Percentiles rank a stretch among this genome's conserved stretches.
These are phyloP conservation scores for Citrus glauca DNA, from an alignment of 345 rosid genomes.

Conservation along the genomic window DNA sequence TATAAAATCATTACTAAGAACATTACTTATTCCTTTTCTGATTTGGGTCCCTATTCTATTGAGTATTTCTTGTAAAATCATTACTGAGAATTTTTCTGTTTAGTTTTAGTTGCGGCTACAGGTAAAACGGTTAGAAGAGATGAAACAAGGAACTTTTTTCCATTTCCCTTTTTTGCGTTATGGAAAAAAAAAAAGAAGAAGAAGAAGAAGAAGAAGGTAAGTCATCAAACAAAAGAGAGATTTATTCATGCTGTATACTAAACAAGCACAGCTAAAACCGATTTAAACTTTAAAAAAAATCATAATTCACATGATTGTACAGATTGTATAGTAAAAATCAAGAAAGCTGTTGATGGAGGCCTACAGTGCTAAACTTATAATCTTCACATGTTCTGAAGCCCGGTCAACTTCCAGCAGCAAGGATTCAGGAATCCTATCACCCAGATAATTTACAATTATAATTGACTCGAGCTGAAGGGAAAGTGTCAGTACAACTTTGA, in stretches of 20 bases:
- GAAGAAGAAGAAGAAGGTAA: too few relatives aligned
- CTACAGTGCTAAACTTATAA: conserved; percentile 16
- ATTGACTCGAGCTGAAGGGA: conserved; percentile 25
- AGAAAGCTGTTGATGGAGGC: not conserved
- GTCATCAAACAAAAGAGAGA: not conserved
- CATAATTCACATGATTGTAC: not conserved
- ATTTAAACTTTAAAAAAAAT: not conserved
- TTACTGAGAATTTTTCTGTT: too few relatives aligned
- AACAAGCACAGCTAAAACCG: not conserved
- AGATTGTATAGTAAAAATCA: not conserved
- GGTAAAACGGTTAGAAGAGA: too few relatives aligned
- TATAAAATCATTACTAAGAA: not conserved
- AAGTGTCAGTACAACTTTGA: conserved; percentile 21
- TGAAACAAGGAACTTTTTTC: too few relatives aligned
- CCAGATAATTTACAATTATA: conserved; percentile 13
- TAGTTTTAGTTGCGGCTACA: too few relatives aligned
- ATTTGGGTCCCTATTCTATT: too few relatives aligned
- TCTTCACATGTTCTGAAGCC: conserved; percentile 21
- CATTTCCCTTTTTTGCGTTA: too few relatives aligned
- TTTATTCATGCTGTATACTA: not conserved
- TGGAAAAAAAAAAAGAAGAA: not conserved
- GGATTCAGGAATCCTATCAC: conserved; percentile 18
- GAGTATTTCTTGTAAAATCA: too few relatives aligned
- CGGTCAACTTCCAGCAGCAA: conserved; percentile 12
- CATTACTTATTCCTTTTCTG: not conserved